Conservation (phyloP, 495 filamentous ascomycete genomes). For the Xylaria telfairii region DNA sequence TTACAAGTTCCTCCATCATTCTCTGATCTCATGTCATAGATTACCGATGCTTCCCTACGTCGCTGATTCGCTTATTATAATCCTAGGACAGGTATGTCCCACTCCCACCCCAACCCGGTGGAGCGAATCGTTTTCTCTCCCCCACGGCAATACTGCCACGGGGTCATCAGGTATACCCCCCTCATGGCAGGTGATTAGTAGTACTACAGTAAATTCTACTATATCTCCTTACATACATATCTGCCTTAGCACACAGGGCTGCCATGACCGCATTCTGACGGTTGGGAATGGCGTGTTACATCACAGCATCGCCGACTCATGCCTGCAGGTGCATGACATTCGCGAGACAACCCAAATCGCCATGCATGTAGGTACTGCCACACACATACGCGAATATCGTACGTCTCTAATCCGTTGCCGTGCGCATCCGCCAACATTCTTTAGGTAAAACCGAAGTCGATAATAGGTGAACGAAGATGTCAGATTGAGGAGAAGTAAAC, state of each 20-base stretch:
- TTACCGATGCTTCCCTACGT: background rate
- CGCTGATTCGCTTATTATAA: background rate
- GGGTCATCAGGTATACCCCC: background rate
- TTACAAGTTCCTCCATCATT: background rate
- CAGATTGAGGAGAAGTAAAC: constrained; percentile 7
- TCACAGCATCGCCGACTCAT: constrained; percentile 7
- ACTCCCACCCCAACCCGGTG: background rate
- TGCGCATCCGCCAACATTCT: background rate
- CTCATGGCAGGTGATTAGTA: background rate
- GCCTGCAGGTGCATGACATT: background rate
- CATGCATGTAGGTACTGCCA: background rate
- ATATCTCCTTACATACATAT: background rate
- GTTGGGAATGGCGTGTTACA: constrained; percentile 7
- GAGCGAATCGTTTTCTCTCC: background rate
- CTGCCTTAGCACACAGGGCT: background rate
- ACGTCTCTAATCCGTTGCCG: background rate
- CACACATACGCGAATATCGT: constrained; percentile 1
- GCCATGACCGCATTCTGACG: constrained; percentile 17
- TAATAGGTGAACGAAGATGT: background rate
- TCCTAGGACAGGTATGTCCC: background rate
- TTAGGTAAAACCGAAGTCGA: background rate
- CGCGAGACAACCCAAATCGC: background rate
- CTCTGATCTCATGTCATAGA: background rate
- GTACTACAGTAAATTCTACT: background rate
- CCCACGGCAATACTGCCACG: no score